Base-by-base conservation (phyloP, 768 basidiomycete species). In the Rossbeevera mucosa region DNA sequence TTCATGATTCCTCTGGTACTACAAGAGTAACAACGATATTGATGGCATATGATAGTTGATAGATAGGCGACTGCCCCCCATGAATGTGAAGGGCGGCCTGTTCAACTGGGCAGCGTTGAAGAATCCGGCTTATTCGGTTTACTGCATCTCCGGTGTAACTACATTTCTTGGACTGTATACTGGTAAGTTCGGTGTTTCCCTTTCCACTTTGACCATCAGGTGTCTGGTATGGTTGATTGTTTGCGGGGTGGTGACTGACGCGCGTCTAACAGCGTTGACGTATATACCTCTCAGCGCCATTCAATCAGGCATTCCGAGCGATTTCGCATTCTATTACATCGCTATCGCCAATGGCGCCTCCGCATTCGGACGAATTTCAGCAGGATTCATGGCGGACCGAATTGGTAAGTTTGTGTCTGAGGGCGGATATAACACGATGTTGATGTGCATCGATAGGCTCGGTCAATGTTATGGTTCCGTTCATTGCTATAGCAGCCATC, bases 101-200 rank as follows among this genome's bases (percentile, higher is more conserved):
- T 71, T 86, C 40, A 83, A 85, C 58, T 69, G 74, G 45, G 56
- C 60, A 4, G 77, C 78, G 13, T 84, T 83, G 69, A 70, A 58
- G 58, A 75, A 67, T 46, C 63, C 63, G 3, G 67, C 69, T 5
- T 92, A 79, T 64, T 64, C 78, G 0, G 47, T 82, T 0, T 91
- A 83, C 61, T 82, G 81, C 43, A 11, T 75, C 3, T 80, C 85
- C 0, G 76, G 78, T 0, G 77, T 82, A 51, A 62, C 80, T 18
- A 70, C 66, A n/a, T 88, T 85, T 66, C 75, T 91, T 11, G 88
- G 88, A 5, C 64, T 90, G 11, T 90, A 88, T 62, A 86, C 85
- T 0, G 68, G 85, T 78, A 47, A 46, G 72, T 64, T 52, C 16
- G 46, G 53, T 41, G 50, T 50, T 31, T 47, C 6, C 9, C 13